These are phyloP conservation scores for Pezicula radicicola DNA, from an alignment of 2,329 filamentous ascomycete species.

Conservation along the genomic window DNA sequence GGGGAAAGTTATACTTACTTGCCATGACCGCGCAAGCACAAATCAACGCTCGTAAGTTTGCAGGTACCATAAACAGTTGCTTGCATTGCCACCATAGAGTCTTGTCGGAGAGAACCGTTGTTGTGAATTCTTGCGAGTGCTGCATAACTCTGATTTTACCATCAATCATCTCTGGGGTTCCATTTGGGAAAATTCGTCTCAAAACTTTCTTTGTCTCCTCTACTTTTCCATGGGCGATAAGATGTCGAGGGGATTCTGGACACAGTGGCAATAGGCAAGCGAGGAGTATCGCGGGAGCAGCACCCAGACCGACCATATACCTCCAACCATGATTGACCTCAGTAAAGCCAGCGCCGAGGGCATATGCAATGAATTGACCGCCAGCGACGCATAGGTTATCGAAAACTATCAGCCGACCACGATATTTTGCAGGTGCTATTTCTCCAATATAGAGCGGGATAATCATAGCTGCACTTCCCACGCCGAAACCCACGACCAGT, in stretches of 20 bases:
- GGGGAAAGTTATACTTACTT: neutral
- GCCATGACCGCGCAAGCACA: conserved; percentile 44
- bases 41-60: conserved; percentile 40
- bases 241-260: conserved; percentile 45
- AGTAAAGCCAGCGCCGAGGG: conserved; percentile 37
- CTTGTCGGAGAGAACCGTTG: conserved; percentile 26
- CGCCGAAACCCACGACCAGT: conserved; percentile 45
- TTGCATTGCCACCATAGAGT: conserved; percentile 20
- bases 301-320: conserved; percentile 46
- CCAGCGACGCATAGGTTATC: conserved; percentile 44
- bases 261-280: conserved; percentile 40
- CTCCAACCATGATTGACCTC: conserved; percentile 43
- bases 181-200: conserved; percentile 35
- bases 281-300: conserved; percentile 42
- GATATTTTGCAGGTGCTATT: conserved; percentile 44
- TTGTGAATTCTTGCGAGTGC: conserved; percentile 33
- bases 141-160: conserved; percentile 40
- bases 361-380: conserved; percentile 39
- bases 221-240: conserved; percentile 31
- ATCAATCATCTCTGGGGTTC: conserved; percentile 36
- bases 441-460: conserved; percentile 46
- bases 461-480: conserved; percentile 46
- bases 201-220: conserved; percentile 23
- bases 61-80: conserved; percentile 39
- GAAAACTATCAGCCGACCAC: conserved; percentile 45